phyloP scores from a whole-genome alignment of 306 rosid genomes.

The Urtica urens region DNA sequence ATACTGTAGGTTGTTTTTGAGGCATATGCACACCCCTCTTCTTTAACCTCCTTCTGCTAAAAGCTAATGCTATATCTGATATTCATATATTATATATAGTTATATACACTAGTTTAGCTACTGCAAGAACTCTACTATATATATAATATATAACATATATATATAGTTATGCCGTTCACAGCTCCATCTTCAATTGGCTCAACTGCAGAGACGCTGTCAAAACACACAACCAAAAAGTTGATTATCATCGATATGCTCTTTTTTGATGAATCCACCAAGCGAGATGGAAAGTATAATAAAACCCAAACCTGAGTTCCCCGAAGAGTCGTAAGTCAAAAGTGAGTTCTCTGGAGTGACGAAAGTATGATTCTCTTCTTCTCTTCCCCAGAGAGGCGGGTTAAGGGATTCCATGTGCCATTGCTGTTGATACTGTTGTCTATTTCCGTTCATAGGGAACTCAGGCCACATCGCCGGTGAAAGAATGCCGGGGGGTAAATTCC shows the following conservation, averaged over 20 bases:
- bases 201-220: conserved; percentile 66
- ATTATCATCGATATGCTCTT: conserved; percentile 5
- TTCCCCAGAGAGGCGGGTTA: conserved; percentile 56
- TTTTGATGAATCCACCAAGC: not conserved
- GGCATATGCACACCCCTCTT: conserved; percentile 14
- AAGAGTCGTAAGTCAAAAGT: conserved; percentile 54
- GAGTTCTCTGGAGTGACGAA: conserved; percentile 69
- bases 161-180: conserved; percentile 24
- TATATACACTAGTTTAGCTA: conserved; percentile 57
- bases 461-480: conserved; percentile 56
- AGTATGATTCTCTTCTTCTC: conserved; percentile 57
- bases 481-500: conserved; percentile 38
- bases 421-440: conserved; percentile 68
- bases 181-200: conserved; percentile 88
- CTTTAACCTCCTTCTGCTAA: conserved; percentile 48
- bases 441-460: conserved; percentile 43
- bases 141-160: not conserved
- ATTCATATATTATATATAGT: no score
- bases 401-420: conserved; percentile 52
- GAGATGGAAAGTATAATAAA: not conserved
- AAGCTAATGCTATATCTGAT: conserved; percentile 52
- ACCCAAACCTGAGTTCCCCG: conserved; percentile 71
- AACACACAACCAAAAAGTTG: conserved; percentile 15
- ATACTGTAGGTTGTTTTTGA: conserved; percentile 15
- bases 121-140: conserved; percentile 26